A percentile compares a stretch with the other conserved stretches of the same genome.
Evolutionary conservation across 768 basidiomycete species (phyloP).

Genomic region (Phylloporus rhodoxanthus): DNA sequence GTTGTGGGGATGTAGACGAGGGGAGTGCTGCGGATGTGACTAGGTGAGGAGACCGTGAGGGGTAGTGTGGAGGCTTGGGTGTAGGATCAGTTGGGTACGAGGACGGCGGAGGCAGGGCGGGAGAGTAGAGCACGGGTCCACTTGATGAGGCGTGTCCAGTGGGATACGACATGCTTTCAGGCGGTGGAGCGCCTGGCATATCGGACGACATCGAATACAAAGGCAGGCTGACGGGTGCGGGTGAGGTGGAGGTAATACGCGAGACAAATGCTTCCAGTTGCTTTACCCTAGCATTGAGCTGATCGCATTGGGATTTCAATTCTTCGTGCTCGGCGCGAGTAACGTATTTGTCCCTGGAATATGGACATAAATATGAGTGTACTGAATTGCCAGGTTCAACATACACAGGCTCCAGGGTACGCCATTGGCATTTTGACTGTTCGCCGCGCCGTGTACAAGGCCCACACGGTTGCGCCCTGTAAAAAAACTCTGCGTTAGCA

Average conservation of each 20-base stretch:
- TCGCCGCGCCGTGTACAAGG: slow-evolving; percentile 78
- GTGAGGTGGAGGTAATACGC: slow-evolving; percentile 29
- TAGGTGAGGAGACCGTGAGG: slow-evolving; percentile 25
- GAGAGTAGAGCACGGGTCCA: slow-evolving; percentile 25
- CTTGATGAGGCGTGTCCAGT: slow-evolving; percentile 21
- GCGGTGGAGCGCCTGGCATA: slow-evolving; percentile 23
- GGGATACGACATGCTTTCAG: slow-evolving; percentile 27
- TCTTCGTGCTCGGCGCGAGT: slow-evolving; percentile 73
- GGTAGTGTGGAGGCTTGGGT: slow-evolving; percentile 23
- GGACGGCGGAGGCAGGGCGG: slow-evolving; percentile 15
- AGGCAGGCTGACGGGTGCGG: slow-evolving; percentile 26
- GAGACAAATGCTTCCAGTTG: slow-evolving; percentile 53
- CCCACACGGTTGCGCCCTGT: slow-evolving; percentile 72
- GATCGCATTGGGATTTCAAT: slow-evolving; percentile 53
- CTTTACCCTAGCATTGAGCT: slow-evolving; percentile 60
- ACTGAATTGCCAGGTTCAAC: slow-evolving; percentile 23
- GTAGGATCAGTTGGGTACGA: slow-evolving; percentile 24
- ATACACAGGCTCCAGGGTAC: slow-evolving; percentile 75
- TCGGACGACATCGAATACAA: slow-evolving; percentile 28
- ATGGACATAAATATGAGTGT: slow-evolving; percentile 13
- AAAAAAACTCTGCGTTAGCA: slow-evolving; percentile 22
- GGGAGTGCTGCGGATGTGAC: slow-evolving; percentile 20
- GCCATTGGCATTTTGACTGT: slow-evolving; percentile 77
- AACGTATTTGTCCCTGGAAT: slow-evolving; percentile 70
- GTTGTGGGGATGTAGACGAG: slow-evolving; percentile 16